Evolutionary conservation across 305 asterid genomes (phyloP).

Genomic region (Fraxinus velutina): DNA sequence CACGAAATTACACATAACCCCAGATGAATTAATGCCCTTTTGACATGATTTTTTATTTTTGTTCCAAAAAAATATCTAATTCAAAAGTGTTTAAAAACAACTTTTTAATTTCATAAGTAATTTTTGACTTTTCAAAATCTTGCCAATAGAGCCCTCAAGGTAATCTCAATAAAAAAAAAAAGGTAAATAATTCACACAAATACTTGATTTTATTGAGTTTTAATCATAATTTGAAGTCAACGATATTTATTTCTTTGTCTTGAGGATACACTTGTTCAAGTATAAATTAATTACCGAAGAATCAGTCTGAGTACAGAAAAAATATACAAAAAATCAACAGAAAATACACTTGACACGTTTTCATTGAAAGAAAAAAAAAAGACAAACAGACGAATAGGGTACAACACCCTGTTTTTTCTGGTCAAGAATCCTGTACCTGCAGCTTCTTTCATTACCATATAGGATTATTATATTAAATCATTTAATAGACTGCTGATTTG

Average conservation of each 20-base stretch:
- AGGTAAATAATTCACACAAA: neutral
- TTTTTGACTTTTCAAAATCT: neutral
- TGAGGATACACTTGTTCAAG: conserved; percentile 21
- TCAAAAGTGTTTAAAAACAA: neutral
- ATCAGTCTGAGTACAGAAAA: too few species aligned
- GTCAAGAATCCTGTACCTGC: too few species aligned
- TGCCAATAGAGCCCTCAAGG: neutral
- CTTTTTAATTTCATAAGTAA: neutral
- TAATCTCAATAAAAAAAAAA: neutral
- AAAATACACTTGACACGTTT: too few species aligned
- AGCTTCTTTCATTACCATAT: neutral
- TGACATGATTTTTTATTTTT: neutral
- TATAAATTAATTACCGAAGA: neutral
- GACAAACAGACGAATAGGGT: too few species aligned
- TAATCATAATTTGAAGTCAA: conserved; percentile 32
- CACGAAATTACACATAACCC: neutral
- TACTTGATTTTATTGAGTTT: neutral
- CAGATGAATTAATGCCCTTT: neutral
- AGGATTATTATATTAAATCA: neutral
- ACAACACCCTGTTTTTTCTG: too few species aligned
- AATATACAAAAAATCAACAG: too few species aligned
- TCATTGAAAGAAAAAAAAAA: too few species aligned
- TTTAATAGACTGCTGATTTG: conserved; percentile 10
- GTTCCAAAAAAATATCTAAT: neutral
- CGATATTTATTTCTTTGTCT: conserved; percentile 16